These are phyloP conservation scores for Kazachstania taianensis DNA, from an alignment of 805 yeast genomes.

Conservation along the genomic window DNA sequence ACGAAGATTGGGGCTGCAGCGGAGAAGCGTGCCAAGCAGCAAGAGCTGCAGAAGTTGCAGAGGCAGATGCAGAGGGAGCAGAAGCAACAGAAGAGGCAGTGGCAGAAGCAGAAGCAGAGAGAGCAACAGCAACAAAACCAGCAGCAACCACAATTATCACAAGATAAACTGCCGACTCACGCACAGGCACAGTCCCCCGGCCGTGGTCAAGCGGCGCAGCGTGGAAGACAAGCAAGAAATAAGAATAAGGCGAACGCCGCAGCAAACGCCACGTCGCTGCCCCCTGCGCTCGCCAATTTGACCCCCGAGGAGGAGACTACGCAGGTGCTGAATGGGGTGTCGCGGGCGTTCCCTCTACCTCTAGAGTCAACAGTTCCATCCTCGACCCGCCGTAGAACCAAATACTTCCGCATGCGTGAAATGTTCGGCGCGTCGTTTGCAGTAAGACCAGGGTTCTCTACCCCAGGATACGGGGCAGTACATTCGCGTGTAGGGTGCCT, in stretches of 20 bases:
- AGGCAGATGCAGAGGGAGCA: slow-evolving; percentile 23
- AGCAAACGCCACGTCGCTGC: slow-evolving; percentile 26
- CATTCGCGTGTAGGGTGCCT: slow-evolving; percentile 60
- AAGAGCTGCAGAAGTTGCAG: slow-evolving; percentile 30
- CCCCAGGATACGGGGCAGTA: slow-evolving; percentile 48
- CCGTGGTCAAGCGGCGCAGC: slow-evolving; percentile 23
- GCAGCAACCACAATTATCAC: slow-evolving; percentile 1
- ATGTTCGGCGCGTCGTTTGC: slow-evolving; percentile 74
- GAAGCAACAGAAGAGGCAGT: slow-evolving; percentile 22
- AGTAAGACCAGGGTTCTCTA: slow-evolving; percentile 31
- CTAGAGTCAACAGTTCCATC: slow-evolving; percentile 63
- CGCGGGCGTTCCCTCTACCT: slow-evolving; percentile 72
- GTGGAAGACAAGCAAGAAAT: slow-evolving; percentile 8
- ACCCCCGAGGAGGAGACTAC: slow-evolving; percentile 92
- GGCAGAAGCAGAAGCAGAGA: slow-evolving; percentile 25
- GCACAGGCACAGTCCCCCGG: not conserved
- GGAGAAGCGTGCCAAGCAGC: slow-evolving; percentile 66
- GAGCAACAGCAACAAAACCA: slow-evolving; percentile 7
- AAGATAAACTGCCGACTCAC: slow-evolving; percentile 1
- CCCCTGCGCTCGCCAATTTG: slow-evolving; percentile 41
- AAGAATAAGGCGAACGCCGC: slow-evolving; percentile 2
- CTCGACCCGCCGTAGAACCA: slow-evolving; percentile 60
- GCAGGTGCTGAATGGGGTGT: slow-evolving; percentile 81
- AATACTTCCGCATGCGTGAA: slow-evolving; percentile 81
- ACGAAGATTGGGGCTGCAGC: slow-evolving; percentile 79